Evolutionary conservation across 208 protist genomes (phyloP), one percentile per base, ranked within the genome.

Genomic region (Trypanosoma cruzi): DNA sequence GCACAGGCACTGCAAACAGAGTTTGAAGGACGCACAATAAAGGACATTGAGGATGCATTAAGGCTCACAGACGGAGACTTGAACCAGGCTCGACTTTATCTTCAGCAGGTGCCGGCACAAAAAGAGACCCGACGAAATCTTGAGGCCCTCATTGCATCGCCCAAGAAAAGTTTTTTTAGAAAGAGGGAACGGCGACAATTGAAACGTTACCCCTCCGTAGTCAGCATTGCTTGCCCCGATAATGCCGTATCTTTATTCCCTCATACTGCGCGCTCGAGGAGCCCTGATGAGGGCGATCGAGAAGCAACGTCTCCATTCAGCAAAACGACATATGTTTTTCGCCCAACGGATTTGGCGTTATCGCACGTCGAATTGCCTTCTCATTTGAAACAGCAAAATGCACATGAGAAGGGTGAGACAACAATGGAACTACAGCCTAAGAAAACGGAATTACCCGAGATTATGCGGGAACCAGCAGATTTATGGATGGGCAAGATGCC

Each of bases 31-130:
- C 69, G 48, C 4, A 4, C 46, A 7, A 52, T 61, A 34, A 18
- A 68, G 16, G 76, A 85, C 20, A 66, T 85, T 32, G 68, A 79
- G 36, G 64, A 64, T 28, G 79, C 82, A 22, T 65, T 88, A 55
- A 42, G 56, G 68, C 71, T 88, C 3, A 85, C 83, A 1, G 81
- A 86, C 64, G 68, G 73, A 36, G 73, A 88, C 59, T 11, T 80
- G 34, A 55, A 54, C 0, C 62, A 82, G 36, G 79, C 80, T 0
- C 64, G 75, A 7, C 63, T 64, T 14, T 84, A 73, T 64, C 44
- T 86, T 20, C 10, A 56, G 13, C 66, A 79, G 2, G 64, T 64
- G 16, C 46, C 61, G 1, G 46, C 31, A 16, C 61, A 46, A 10
- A 56, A 50, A 52, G 54, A 26, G 34, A 68, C 71, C 55, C 46